These are phyloP conservation scores for Lichtheimia hyalospora DNA, from an alignment of 371 early-diverging fungal species.

Conservation along the genomic window DNA sequence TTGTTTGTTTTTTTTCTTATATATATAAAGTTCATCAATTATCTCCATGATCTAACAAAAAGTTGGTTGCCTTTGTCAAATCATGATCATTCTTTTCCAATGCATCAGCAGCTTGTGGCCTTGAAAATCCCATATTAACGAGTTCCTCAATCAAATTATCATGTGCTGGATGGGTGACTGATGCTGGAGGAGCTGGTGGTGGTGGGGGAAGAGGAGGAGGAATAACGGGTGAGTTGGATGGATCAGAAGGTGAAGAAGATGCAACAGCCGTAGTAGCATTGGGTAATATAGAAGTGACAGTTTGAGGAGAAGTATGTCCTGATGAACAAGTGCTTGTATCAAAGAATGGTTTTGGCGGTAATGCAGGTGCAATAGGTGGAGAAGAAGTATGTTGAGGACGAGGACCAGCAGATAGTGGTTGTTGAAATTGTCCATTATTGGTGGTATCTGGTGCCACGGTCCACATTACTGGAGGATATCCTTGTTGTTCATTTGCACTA, in stretches of 20 bases:
- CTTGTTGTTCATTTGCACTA: neutral
- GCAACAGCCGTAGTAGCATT: conserved; percentile 17
- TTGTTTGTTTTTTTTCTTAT: too few relatives aligned
- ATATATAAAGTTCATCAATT: neutral
- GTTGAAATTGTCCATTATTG: conserved; percentile 4
- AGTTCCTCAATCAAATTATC: conserved; percentile 49
- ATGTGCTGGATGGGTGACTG: neutral
- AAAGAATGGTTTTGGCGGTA: conserved; percentile 19
- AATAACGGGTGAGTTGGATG: conserved; percentile 12
- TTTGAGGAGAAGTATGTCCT: conserved; percentile 12
- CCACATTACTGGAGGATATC: neutral
- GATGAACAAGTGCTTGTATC: conserved; percentile 6
- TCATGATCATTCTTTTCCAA: conserved; percentile 81
- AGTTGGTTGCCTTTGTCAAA: conserved; percentile 77
- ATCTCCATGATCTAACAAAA: conserved; percentile 64
- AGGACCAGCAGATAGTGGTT: neutral
- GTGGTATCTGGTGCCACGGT: conserved; percentile 1
- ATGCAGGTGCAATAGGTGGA: conserved; percentile 12
- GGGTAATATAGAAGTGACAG: too few relatives aligned
- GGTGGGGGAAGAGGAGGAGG: conserved; percentile 42
- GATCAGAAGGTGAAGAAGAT: conserved; percentile 20
- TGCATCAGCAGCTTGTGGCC: conserved; percentile 74
- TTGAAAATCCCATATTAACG: conserved; percentile 78
- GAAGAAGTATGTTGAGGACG: neutral
- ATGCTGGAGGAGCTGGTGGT: conserved; percentile 9